phyloP scores from a whole-genome alignment of 78 protist genomes.

The Goniomonas avonlea region DNA sequence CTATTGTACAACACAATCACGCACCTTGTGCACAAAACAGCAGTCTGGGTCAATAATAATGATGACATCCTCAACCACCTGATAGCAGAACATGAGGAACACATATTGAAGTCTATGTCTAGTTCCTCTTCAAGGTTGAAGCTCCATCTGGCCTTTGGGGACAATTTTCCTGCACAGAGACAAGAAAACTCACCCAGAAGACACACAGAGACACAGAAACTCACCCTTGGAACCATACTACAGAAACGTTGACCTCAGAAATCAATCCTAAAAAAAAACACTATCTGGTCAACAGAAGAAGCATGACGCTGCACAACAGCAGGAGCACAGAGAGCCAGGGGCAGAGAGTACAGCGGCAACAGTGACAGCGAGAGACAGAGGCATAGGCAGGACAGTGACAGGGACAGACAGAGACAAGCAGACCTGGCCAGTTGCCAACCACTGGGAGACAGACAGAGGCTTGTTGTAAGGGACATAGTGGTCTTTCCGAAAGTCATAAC shows the following conservation, averaged over 20 bases:
- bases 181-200: neutral
- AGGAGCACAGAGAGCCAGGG: neutral
- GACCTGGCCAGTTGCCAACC: conserved; percentile 5
- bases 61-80: conserved; percentile 15
- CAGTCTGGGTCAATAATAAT: conserved; percentile 13
- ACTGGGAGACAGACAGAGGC: conserved; percentile 16
- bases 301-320: too few species aligned
- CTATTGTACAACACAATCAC: too few species aligned
- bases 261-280: too few species aligned
- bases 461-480: neutral
- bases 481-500: conserved; percentile 9
- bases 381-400: neutral
- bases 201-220: neutral
- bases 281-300: too few species aligned
- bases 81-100: neutral
- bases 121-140: too few species aligned
- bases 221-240: too few species aligned
- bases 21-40: neutral
- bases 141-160: neutral
- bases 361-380: neutral
- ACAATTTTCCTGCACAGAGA: neutral
- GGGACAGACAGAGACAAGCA: neutral
- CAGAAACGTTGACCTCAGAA: too few species aligned
- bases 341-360: neutral
- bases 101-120: neutral